Evolutionary conservation across 202 grass and related monocot genomes (phyloP).

Genomic region (Zoysia matrella): DNA sequence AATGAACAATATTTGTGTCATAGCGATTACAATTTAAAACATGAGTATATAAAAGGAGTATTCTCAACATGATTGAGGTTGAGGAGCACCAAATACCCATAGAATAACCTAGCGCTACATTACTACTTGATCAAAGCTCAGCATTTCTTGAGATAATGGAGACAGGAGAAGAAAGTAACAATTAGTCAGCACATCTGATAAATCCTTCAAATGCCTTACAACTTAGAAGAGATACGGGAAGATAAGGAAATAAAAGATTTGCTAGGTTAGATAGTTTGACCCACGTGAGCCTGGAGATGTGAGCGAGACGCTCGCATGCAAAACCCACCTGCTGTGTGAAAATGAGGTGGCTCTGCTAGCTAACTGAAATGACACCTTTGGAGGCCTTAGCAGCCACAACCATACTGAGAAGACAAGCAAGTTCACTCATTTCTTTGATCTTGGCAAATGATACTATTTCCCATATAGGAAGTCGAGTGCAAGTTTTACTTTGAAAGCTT

Average conservation of each 20-base stretch:
- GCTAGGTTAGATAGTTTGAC: too few relatives aligned
- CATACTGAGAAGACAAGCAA: slow-evolving; percentile 8
- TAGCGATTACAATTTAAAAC: too few relatives aligned
- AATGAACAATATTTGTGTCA: too few relatives aligned
- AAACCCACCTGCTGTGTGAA: background rate
- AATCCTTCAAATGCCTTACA: background rate
- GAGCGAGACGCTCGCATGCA: background rate
- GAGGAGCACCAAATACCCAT: background rate
- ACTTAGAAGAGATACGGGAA: too few relatives aligned
- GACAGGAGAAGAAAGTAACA: background rate
- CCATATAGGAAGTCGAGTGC: background rate
- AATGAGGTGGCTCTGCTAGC: background rate
- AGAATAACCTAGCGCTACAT: background rate
- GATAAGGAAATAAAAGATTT: too few relatives aligned
- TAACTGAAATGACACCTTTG: background rate
- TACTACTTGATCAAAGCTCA: background rate
- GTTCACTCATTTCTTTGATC: slow-evolving; percentile 10
- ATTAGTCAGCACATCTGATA: background rate
- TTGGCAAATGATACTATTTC: background rate
- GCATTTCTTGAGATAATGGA: background rate
- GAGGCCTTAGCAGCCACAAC: background rate
- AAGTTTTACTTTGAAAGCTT: background rate
- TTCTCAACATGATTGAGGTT: background rate
- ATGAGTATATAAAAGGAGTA: background rate
- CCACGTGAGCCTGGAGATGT: too few relatives aligned